Evolutionary conservation across 306 rosid species (phyloP).

Genomic region (Elaeagnus macrophylla): DNA sequence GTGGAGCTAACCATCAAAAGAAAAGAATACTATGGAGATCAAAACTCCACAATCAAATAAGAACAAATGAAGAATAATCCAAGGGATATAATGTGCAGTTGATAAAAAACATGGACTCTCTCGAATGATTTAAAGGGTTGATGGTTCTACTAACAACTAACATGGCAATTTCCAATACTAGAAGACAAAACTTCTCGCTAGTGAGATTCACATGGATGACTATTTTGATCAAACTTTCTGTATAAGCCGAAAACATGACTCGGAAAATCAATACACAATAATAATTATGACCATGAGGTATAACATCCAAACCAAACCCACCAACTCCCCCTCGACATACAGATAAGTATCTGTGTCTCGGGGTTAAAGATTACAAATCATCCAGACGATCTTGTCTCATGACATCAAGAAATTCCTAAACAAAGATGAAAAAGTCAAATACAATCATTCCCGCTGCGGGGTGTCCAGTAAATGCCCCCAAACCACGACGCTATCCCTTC

Average conservation of each 20-base stretch:
- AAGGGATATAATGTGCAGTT: too few species aligned
- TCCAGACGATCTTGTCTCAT: slow-evolving; percentile 26
- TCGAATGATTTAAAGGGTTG: too few species aligned
- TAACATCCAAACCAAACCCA: slow-evolving; percentile 56
- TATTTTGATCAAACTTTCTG: slow-evolving; percentile 26
- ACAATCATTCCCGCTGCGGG: slow-evolving; percentile 15
- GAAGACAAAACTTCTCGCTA: too few species aligned
- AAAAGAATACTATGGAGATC: too few species aligned
- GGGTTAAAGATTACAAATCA: slow-evolving; percentile 49
- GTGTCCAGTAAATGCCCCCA: slow-evolving; percentile 41
- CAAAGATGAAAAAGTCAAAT: slow-evolving; percentile 31
- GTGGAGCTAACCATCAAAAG: too few species aligned
- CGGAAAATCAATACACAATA: slow-evolving; percentile 44
- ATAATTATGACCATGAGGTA: slow-evolving; percentile 32
- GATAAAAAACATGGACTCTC: too few species aligned
- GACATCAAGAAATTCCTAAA: slow-evolving; percentile 35
- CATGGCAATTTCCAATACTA: too few species aligned
- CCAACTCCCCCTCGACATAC: slow-evolving; percentile 33
- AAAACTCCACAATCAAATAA: too few species aligned
- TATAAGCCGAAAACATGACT: slow-evolving; percentile 60
- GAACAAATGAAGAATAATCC: too few species aligned
- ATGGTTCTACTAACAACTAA: too few species aligned
- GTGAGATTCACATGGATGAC: too few species aligned
- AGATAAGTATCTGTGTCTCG: slow-evolving; percentile 22
- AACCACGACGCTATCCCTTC: slow-evolving; percentile 22